Evolutionary conservation across 2,329 filamentous ascomycete genomes (phyloP).

Genomic region (Talaromyces albobiverticillius): DNA sequence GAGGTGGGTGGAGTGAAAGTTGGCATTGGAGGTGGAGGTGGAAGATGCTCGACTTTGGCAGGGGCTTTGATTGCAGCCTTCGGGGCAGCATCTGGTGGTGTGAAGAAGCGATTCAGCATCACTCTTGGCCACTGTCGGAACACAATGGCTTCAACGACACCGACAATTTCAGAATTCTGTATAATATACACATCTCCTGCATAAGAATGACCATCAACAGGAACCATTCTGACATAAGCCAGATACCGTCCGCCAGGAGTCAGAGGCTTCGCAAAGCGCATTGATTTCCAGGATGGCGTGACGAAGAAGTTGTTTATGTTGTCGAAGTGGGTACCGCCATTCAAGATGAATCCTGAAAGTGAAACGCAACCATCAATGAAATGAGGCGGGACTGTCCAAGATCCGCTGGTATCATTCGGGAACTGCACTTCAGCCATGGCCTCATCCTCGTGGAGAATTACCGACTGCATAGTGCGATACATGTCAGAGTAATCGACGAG

Average conservation of each 20-base stretch:
- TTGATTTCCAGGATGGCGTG: conserved; percentile 32
- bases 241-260: conserved; percentile 18
- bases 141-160: background rate
- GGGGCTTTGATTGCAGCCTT: background rate
- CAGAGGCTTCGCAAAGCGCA: conserved; percentile 24
- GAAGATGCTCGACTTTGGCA: background rate
- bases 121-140: conserved; percentile 16
- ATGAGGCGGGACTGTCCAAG: conserved; percentile 22
- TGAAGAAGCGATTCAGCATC: conserved; percentile 11
- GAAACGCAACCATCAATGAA: conserved; percentile 34
- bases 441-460: conserved; percentile 33
- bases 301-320: conserved; percentile 31
- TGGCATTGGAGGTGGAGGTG: background rate
- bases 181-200: conserved; percentile 20
- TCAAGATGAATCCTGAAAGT: conserved; percentile 36
- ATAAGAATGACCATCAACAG: conserved; percentile 20
- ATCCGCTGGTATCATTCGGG: background rate
- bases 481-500: conserved; percentile 31
- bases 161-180: conserved; percentile 22
- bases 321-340: conserved; percentile 26
- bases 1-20: no score
- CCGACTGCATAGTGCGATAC: conserved; percentile 33
- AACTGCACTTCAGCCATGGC: conserved; percentile 10
- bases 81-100: background rate
- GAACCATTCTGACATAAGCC: conserved; percentile 33